These are phyloP conservation scores for Paulownia fortunei DNA, from an alignment of 257 asterid genomes.

Conservation along the genomic window DNA sequence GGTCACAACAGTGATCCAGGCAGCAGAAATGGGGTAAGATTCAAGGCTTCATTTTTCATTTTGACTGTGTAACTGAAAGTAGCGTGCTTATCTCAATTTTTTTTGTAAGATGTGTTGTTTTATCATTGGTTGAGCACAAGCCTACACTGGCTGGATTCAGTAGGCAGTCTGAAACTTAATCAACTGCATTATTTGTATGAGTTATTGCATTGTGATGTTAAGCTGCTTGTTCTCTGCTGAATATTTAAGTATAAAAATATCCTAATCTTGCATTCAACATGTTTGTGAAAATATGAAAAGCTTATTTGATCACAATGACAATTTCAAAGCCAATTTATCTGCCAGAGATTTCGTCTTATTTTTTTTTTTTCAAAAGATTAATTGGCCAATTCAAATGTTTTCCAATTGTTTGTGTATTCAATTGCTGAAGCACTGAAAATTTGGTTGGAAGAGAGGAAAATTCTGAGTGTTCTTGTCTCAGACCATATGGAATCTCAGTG, in stretches of 20 bases:
- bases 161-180: background rate
- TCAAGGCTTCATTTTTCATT: background rate
- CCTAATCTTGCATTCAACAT: constrained; percentile 1
- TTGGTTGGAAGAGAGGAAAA: background rate
- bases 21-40: constrained; percentile 49
- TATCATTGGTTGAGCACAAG: background rate
- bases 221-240: background rate
- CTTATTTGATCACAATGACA: background rate
- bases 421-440: background rate
- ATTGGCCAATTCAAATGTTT: background rate
- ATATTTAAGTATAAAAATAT: background rate
- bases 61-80: background rate
- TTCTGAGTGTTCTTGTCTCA: background rate
- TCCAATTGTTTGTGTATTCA: background rate
- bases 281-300: background rate
- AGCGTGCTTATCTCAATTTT: background rate
- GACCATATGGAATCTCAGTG: background rate
- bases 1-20: constrained; percentile 33
- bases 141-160: background rate
- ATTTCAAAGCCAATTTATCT: background rate
- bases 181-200: background rate
- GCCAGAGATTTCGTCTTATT: background rate
- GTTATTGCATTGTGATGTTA: background rate
- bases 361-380: background rate
- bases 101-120: background rate